phyloP scores from a whole-genome alignment of 768 basidiomycete genomes.

The Suillus ampliporus region DNA sequence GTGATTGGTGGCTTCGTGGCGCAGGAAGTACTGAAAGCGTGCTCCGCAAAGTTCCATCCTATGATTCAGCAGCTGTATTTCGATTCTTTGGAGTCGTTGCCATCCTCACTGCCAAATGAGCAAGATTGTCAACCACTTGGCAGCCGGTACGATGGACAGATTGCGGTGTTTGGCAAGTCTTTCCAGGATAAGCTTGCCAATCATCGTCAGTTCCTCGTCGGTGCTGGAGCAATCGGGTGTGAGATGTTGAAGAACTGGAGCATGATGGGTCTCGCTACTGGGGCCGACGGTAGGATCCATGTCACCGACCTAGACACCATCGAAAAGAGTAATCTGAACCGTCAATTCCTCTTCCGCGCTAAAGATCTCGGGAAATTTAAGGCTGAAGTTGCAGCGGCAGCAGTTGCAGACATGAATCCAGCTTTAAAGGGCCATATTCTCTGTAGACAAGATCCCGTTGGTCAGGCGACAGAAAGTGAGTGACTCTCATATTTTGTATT shows the following conservation, averaged over 20 bases:
- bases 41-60: constrained; percentile 97
- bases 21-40: constrained; percentile 96
- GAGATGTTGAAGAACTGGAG: constrained; percentile 99
- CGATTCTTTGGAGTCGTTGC: constrained; percentile 95
- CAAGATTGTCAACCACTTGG: constrained; percentile 81
- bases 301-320: constrained; percentile 99
- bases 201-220: constrained; percentile 94
- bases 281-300: constrained; percentile 79
- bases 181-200: constrained; percentile 94
- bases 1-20: constrained; percentile 98
- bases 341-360: constrained; percentile 96
- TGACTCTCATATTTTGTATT: constrained; percentile 17
- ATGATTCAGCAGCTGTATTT: constrained; percentile 96
- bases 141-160: constrained; percentile 91
- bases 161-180: constrained; percentile 91
- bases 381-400: constrained; percentile 89
- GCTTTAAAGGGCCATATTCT: constrained; percentile 85
- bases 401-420: constrained; percentile 96
- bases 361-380: constrained; percentile 99
- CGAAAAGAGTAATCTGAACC: constrained; percentile 98
- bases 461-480: constrained; percentile 90
- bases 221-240: constrained; percentile 98
- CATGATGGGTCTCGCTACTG: constrained; percentile 94
- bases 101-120: constrained; percentile 74
- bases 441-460: constrained; percentile 92